Evolutionary conservation across 176 grass and related monocot genomes (phyloP).

Genomic region (Dactylis glomerata): DNA sequence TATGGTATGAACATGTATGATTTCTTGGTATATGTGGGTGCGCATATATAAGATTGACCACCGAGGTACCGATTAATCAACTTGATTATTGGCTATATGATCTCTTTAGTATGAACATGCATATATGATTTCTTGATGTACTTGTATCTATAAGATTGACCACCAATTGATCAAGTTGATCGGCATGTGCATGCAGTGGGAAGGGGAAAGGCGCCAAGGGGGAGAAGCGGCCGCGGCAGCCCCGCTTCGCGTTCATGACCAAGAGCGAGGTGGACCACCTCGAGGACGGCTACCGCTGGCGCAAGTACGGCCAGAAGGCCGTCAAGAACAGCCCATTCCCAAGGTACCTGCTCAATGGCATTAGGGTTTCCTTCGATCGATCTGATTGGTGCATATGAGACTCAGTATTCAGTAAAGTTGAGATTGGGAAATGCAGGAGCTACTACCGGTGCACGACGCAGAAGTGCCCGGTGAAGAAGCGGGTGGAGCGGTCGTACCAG

Average conservation of each 20-base stretch:
- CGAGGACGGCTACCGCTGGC: constrained; percentile 93
- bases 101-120: not conserved
- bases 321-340: constrained; percentile 97
- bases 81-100: too few relatives aligned
- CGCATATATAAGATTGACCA: too few relatives aligned
- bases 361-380: not conserved
- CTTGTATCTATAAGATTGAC: not conserved
- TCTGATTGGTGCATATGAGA: not conserved
- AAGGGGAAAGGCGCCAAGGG: constrained; percentile 48
- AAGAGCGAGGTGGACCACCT: constrained; percentile 94
- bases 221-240: constrained; percentile 76
- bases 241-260: constrained; percentile 91
- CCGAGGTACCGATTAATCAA: too few relatives aligned
- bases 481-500: constrained; percentile 86
- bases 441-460: constrained; percentile 98
- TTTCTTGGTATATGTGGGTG: not conserved
- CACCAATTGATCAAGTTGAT: constrained; percentile 6
- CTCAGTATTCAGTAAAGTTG: not conserved
- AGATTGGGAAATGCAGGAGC: constrained; percentile 44
- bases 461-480: constrained; percentile 98
- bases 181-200: not conserved
- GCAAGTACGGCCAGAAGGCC: constrained; percentile 97
- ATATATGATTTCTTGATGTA: not conserved
- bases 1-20: constrained; percentile 23
- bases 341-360: constrained; percentile 20